Evolutionary conservation across 345 rosid genomes (phyloP), one percentile per base, ranked within the genome.

Genomic region (Eucalyptus rudis): DNA sequence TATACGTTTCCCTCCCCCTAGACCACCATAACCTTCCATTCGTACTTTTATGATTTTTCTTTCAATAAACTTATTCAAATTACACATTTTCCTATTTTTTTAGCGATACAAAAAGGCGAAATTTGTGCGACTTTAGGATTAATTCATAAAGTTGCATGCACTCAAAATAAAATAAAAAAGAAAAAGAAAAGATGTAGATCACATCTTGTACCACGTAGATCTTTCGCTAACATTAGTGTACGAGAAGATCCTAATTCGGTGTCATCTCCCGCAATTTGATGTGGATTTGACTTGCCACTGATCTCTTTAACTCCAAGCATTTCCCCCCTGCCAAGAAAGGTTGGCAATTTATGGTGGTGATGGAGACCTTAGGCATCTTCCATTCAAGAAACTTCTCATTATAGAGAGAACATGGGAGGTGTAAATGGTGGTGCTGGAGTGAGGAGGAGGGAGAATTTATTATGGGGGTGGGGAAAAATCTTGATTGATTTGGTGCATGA

Each of bases 341-440:
- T 90, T 88, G 92, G 90, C 92, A 90, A 90, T 90, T 91, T 36
- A 90, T 89, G 89, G 89, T 71, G 88, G 66, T 76, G 94, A 90
- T 86, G 43, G 93, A 62, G 94, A 91, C 92, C 47, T 36, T 62
- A 36, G 87, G 51, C 89, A 31, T 10, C 89, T 86, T 89, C 87
- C 89, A 84, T 87, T 83, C 86, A 91, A 88, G 87, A 83, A 80
- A 20, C 86, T 88, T 64, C 87, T 89, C 89, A 76, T 79, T 29
- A 45, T 9, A 31, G 47, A 80, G 36, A 4, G 49, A 43, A 47
- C 88, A 6, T 49, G 86, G 29, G 49, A 90, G 83, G 68, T 91
- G 86, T 88, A 81, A 25, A 49, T 5, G 71, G 31, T 47, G 25
- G 50, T 45, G 47, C 14, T 52, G 50, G 87, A 17, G 80, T 64